These are phyloP conservation scores for Prillingera fragicola DNA, from an alignment of 1,284 basidiomycete species.

Conservation along the genomic window DNA sequence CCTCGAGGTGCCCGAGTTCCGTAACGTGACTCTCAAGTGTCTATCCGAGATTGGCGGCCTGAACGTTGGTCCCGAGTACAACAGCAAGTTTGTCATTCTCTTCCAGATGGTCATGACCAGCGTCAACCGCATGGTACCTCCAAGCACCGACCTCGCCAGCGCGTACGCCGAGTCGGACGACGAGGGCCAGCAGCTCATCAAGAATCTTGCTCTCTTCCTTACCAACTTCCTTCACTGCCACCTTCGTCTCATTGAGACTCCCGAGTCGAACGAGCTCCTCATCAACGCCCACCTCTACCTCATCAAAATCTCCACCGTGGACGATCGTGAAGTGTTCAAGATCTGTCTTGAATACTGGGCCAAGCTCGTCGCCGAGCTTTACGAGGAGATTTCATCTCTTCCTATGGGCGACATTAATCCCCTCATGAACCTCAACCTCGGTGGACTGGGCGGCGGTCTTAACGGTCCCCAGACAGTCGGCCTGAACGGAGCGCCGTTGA, in stretches of 20 bases:
- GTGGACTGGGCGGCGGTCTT: conserved; percentile 49
- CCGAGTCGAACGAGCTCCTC: conserved; percentile 84
- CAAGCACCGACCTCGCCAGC: conserved; percentile 70
- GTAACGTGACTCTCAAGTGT: conserved; percentile 96
- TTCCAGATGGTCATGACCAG: conserved; percentile 99
- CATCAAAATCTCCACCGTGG: conserved; percentile 97
- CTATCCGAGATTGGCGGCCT: conserved; percentile 94
- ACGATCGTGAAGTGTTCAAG: conserved; percentile 98
- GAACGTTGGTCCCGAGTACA: conserved; percentile 96
- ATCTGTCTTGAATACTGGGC: conserved; percentile 99
- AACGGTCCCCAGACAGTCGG: conserved; percentile 55
- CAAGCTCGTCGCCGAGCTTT: conserved; percentile 96
- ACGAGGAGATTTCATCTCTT: conserved; percentile 81
- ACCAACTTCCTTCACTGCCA: conserved; percentile 93
- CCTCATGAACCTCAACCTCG: conserved; percentile 86
- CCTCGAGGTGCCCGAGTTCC: conserved; percentile 93
- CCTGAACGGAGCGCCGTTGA: conserved; percentile 68
- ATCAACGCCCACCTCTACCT: conserved; percentile 97
- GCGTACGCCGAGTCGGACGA: conserved; percentile 89
- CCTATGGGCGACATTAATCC: conserved; percentile 84
- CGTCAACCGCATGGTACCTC: conserved; percentile 95
- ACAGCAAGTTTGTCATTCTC: conserved; percentile 93
- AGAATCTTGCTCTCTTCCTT: conserved; percentile 94
- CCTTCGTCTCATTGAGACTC: conserved; percentile 85
- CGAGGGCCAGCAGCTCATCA: conserved; percentile 91